A percentile compares a stretch with the other conserved stretches of the same genome.
Conservation (phyloP, 2,329 filamentous ascomycete species). For the Hyphodiscus sp. region DNA sequence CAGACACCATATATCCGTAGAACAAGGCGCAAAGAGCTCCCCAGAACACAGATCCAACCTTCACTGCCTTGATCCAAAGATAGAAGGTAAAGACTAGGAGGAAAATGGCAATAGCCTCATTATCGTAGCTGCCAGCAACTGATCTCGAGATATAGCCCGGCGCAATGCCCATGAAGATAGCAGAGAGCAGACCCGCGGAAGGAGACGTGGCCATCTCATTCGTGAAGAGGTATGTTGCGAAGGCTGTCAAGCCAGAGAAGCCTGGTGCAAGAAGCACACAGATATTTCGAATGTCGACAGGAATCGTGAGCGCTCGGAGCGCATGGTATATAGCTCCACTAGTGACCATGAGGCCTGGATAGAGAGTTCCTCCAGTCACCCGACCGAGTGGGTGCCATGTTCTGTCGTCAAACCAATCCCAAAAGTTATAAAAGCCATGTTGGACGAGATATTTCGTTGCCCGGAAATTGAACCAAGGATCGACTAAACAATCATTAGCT, state of each 20-base stretch:
- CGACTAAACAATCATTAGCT: slow-evolving; percentile 55
- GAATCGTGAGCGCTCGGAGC: slow-evolving; percentile 80
- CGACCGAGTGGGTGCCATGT: slow-evolving; percentile 99
- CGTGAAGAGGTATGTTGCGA: slow-evolving; percentile 89
- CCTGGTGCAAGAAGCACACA: slow-evolving; percentile 93
- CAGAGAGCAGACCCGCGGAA: slow-evolving; percentile 89
- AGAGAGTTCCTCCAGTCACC: slow-evolving; percentile 97
- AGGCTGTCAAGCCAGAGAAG: slow-evolving; percentile 89
- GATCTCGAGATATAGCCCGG: slow-evolving; percentile 97
- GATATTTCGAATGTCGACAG: slow-evolving; percentile 97
- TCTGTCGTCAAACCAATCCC: slow-evolving; percentile 99
- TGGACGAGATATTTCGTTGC: slow-evolving; percentile 96
- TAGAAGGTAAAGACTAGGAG: slow-evolving; percentile 97
- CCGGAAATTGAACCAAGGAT: slow-evolving; percentile 99
- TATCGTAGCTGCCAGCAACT: slow-evolving; percentile 97
- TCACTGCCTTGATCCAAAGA: slow-evolving; percentile 98
- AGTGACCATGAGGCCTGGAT: slow-evolving; percentile 98
- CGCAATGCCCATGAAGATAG: slow-evolving; percentile 93
- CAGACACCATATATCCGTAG: slow-evolving; percentile 99
- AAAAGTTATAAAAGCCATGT: slow-evolving; percentile 97
- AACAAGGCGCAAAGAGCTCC: slow-evolving; percentile 89
- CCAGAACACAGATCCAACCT: slow-evolving; percentile 95
- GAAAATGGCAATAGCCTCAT: slow-evolving; percentile 99
- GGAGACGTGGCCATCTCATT: slow-evolving; percentile 96
- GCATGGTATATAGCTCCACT: slow-evolving; percentile 95